Percentiles rank a stretch among this genome's conserved stretches.
Conservation (phyloP, 2,329 filamentous ascomycete species). For the Leptographium wingfieldii region DNA sequence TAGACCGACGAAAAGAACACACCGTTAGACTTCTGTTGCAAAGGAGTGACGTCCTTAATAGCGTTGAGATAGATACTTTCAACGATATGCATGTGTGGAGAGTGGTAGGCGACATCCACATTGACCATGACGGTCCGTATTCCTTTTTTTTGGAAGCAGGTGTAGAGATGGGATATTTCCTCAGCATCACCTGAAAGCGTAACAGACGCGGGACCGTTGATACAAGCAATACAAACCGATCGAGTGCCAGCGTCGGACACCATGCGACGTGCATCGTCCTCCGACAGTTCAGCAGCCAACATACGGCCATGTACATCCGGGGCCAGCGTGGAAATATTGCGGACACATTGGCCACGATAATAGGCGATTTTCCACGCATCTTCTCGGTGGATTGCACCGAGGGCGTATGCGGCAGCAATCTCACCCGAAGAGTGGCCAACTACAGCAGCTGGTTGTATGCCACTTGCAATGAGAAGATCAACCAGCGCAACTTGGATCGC, state of each 20-base stretch:
- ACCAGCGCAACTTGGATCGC: constrained; percentile 24
- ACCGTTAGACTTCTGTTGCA: not conserved
- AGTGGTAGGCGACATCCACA: constrained; percentile 19
- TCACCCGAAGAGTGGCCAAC: constrained; percentile 25
- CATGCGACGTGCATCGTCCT: constrained; percentile 21
- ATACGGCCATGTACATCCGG: constrained; percentile 25
- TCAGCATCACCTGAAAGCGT: constrained; percentile 21
- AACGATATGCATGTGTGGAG: constrained; percentile 16
- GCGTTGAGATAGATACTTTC: constrained; percentile 10
- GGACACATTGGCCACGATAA: constrained; percentile 19
- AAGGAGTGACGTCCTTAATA: constrained; percentile 1
- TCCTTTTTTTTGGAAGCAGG: constrained; percentile 6
- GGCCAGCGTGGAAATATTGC: constrained; percentile 11
- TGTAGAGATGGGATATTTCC: constrained; percentile 5
- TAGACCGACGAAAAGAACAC: constrained; percentile 15
- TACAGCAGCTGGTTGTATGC: constrained; percentile 16
- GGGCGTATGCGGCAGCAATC: constrained; percentile 24
- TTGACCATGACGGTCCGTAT: constrained; percentile 9
- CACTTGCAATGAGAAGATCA: constrained; percentile 18
- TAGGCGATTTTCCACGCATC: constrained; percentile 22
- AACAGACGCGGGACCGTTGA: constrained; percentile 22
- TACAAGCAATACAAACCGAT: constrained; percentile 18
- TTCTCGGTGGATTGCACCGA: constrained; percentile 14
- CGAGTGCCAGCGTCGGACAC: constrained; percentile 12
- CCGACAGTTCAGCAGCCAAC: constrained; percentile 30